Evolutionary conservation across 768 basidiomycete genomes (phyloP), one percentile per base, ranked within the genome.

Genomic region (Strobilomyces confusus): DNA sequence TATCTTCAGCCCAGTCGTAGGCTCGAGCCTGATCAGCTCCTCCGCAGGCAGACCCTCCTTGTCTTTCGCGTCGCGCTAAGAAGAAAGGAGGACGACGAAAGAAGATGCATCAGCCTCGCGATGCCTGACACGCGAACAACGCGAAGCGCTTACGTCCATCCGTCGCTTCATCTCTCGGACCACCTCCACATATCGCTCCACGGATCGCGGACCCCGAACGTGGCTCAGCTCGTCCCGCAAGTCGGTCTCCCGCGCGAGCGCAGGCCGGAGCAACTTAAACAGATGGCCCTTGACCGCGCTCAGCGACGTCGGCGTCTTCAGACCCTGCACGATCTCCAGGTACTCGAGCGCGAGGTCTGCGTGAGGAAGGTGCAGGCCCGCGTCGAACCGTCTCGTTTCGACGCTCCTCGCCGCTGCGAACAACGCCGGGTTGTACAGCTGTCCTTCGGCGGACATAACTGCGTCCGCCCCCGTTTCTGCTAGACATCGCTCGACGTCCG

Each of bases 391-490:
- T 26, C 47, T 52, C 40, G 12, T 52, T 26, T 50, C 46, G 1
- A 20, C 67, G 0, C 73, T 66, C n/a, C 32, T 29, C 13, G 67
- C 57, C 72, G 65, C 33, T 63, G 71, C 70, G 60, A 91, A 98
- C 13, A 98, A 65, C 0, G 92, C 84, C 0, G 91, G 87, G 63
- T 99, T 98, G 67, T 97, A 97, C 0, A 99, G 75, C 57, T 95
- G 86, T 0, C 92, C 95, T 72, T 97, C 97, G 1, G 95, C 97
- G 40, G 84, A 86, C 94, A 98, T 97, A 53, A 98, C 85, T 0
- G 84, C 95, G 63, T 97, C 93, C 7, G 84, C 87, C 14, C 93
- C 92, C 0, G 97, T 99, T 45, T 81, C 80, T 22, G 80, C 78
- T 30, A 99, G 72, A 68, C 94, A 98, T 12, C 75, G 73, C 47